phyloP scores from a whole-genome alignment of 2,329 filamentous ascomycete genomes.

The Atkinsonella texensis region DNA sequence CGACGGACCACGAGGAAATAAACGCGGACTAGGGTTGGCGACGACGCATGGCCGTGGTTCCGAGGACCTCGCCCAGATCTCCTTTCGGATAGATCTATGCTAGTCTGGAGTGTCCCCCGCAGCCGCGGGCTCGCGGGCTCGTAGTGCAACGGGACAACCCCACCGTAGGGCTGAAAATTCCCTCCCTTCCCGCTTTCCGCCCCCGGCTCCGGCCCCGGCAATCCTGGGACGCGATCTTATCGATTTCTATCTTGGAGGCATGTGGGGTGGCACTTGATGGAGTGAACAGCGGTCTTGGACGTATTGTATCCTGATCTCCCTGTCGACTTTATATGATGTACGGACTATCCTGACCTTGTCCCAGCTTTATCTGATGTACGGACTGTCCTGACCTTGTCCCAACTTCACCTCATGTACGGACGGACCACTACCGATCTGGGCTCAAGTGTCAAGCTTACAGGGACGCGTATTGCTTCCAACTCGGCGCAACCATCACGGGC shows the following conservation, averaged over 20 bases:
- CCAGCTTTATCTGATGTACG: no score
- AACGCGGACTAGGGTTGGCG: background rate
- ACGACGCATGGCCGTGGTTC: background rate
- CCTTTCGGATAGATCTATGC: background rate
- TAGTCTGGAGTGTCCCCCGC: background rate
- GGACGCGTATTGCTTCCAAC: no score
- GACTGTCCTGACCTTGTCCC: no score
- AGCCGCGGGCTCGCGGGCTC: background rate
- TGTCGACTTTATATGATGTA: no score
- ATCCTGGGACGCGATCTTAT: background rate
- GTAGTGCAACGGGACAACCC: background rate
- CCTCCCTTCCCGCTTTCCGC: background rate
- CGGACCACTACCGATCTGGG: no score
- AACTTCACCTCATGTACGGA: no score
- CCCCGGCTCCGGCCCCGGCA: no score
- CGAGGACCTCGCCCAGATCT: background rate
- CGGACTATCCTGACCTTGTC: no score
- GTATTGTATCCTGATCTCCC: no score
- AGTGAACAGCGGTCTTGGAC: no score
- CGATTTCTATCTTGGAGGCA: background rate
- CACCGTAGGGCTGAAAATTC: background rate
- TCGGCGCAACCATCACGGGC: no score
- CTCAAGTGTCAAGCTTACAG: no score
- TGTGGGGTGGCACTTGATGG: constrained; percentile 3
- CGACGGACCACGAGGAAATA: background rate